These are phyloP conservation scores for Euphrasia confusa DNA, from an alignment of 257 asterid species.

Conservation along the genomic window DNA sequence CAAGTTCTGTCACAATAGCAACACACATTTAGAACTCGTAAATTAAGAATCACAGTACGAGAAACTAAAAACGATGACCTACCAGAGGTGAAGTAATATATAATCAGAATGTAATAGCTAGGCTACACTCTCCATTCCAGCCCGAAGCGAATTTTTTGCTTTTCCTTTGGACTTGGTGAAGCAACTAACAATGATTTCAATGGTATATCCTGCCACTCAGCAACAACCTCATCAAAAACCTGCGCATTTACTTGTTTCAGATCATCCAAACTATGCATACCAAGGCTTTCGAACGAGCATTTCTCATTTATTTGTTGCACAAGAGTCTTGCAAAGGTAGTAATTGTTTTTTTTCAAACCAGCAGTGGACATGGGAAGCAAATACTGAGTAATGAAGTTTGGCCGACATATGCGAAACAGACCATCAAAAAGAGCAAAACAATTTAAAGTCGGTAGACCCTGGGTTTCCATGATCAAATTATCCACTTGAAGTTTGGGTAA, in stretches of 20 bases:
- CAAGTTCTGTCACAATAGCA: too few relatives aligned
- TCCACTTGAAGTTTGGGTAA: neutral
- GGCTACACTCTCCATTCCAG: neutral
- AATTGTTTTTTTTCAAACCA: neutral
- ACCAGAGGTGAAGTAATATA: too few relatives aligned
- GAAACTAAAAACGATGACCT: too few relatives aligned
- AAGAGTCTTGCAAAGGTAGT: neutral
- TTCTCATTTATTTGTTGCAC: neutral
- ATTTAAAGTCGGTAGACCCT: neutral
- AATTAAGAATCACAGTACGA: too few relatives aligned
- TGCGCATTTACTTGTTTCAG: neutral
- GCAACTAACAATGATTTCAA: neutral
- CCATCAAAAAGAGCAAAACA: neutral
- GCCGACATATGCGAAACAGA: neutral
- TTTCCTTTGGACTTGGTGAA: neutral
- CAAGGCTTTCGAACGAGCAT: neutral
- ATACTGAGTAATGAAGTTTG: neutral
- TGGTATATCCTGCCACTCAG: neutral
- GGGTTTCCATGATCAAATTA: neutral
- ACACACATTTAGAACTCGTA: too few relatives aligned
- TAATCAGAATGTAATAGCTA: too few relatives aligned
- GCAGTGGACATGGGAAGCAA: neutral
- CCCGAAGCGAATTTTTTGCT: neutral
- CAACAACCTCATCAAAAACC: neutral
- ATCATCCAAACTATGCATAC: neutral